A percentile compares a stretch with the other conserved stretches of the same genome.
These are phyloP conservation scores for Apostasia ramifera DNA, from an alignment of 106 monocot genomes.

Conservation along the genomic window DNA sequence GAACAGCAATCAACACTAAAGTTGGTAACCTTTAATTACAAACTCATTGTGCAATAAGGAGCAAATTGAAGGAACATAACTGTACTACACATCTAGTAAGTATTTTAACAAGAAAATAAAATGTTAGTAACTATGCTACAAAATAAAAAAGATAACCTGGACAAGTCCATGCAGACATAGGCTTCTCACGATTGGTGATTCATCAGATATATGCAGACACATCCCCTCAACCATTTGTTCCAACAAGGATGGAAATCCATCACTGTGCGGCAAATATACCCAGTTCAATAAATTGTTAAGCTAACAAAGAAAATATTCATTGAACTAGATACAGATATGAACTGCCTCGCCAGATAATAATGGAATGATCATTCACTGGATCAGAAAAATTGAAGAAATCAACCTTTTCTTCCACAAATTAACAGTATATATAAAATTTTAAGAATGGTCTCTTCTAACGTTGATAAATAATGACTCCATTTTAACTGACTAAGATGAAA, in stretches of 20 bases:
- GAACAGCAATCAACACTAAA: too few relatives aligned
- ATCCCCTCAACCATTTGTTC: constrained; percentile 82
- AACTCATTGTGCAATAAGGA: not conserved
- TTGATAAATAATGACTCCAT: not conserved
- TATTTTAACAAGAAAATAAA: not conserved
- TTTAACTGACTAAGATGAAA: too few relatives aligned
- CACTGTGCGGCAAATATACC: constrained; percentile 38
- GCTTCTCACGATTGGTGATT: constrained; percentile 82
- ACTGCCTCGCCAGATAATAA: not conserved
- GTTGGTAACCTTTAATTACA: too few relatives aligned
- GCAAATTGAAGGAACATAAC: too few relatives aligned
- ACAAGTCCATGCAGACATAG: constrained; percentile 86
- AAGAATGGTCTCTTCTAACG: not conserved
- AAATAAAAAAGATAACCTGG: constrained; percentile 41
- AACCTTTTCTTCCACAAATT: not conserved
- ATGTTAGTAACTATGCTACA: not conserved
- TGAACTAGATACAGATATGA: not conserved
- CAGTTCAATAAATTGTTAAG: not conserved
- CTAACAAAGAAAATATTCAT: too few relatives aligned
- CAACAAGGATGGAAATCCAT: constrained; percentile 51
- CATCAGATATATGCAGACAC: constrained; percentile 96
- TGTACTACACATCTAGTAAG: not conserved
- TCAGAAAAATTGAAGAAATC: not conserved
- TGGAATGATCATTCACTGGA: not conserved
- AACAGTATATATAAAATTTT: not conserved